Evolutionary conservation across 805 yeast genomes (phyloP).

Genomic region (Debaryomyces prosopidis): DNA sequence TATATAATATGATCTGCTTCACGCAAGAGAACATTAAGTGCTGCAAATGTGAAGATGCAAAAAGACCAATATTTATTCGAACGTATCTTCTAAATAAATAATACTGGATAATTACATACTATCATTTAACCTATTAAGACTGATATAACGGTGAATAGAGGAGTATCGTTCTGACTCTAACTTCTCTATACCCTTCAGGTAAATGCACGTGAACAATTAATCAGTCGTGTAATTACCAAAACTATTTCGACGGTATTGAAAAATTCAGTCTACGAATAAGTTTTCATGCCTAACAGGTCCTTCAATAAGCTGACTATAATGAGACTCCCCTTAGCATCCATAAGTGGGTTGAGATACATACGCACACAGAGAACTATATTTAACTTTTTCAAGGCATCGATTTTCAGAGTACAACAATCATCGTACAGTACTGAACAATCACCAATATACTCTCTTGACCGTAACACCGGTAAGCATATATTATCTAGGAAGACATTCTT

Average conservation of each 20-base stretch:
- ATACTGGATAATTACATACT: too few relatives aligned
- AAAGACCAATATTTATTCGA: too few relatives aligned
- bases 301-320: not conserved
- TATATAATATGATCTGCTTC: too few relatives aligned
- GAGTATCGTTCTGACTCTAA: too few relatives aligned
- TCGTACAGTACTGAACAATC: conserved; percentile 4
- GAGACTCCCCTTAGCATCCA: conserved; percentile 3
- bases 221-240: not conserved
- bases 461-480: conserved; percentile 60
- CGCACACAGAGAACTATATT: not conserved
- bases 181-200: not conserved
- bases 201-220: not conserved
- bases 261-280: not conserved
- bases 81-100: too few relatives aligned
- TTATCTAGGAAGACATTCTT: conserved; percentile 83
- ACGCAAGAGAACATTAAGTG: too few relatives aligned
- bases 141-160: too few relatives aligned
- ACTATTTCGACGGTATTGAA: not conserved
- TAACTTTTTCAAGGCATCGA: conserved; percentile 1
- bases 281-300: not conserved
- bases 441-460: conserved; percentile 10
- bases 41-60: too few relatives aligned
- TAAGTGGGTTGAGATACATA: conserved; percentile 3
- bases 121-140: too few relatives aligned
- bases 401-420: conserved; percentile 1